Evolutionary conservation across 2,329 filamentous ascomycete species (phyloP), one percentile per base, ranked within the genome.

Genomic region (Phaeophleospora eucalypticola): DNA sequence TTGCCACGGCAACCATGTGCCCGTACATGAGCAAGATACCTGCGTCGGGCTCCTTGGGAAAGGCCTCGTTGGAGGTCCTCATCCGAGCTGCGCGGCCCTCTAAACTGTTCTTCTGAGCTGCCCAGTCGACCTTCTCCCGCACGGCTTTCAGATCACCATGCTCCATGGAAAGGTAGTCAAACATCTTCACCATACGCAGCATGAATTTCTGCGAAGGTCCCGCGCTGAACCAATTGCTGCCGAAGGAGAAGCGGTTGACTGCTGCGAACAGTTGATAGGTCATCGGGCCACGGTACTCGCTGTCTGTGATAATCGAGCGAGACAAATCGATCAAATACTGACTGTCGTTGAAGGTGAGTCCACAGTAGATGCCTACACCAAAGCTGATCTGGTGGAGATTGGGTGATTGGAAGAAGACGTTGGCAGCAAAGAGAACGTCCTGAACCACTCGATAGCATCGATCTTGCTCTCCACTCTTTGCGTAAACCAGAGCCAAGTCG

Each of bases 181-280:
- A 87, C 3, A 83, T 82, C 66, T 95, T 94, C 68, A 98, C 87
- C 68, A 95, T 89, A 3, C 93, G 83, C 48, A 96, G 76, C 60
- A 97, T 83, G 63, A 87, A 95, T 65, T 97, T 97, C 67, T 95
- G 89, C 16, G 85, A 84, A 0, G 88, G 84, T 0, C 87, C 86
- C 2, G 85, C 84, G 42, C 84, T 84, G 67, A 91, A 95, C 74
- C 85, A 87, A 21, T 82, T 79, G 32, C 81, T 75, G 12, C 87
- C 83, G 43, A 87, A 82, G 60, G 82, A 87, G 6, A 95, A 73
- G 15, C 86, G 80, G 46, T 86, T 87, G n/a, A 93, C 73, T 17
- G 85, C 79, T 21, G 84, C 80, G 64, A 91, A 94, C 60, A 96
- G 79, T 29, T 90, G 83, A 67, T 90, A 95, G 0, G 86, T 81